A percentile compares a stretch with the other conserved stretches of the same genome.
Conservation (phyloP, 2,329 filamentous ascomycete species). For the Fusarium compactum region DNA sequence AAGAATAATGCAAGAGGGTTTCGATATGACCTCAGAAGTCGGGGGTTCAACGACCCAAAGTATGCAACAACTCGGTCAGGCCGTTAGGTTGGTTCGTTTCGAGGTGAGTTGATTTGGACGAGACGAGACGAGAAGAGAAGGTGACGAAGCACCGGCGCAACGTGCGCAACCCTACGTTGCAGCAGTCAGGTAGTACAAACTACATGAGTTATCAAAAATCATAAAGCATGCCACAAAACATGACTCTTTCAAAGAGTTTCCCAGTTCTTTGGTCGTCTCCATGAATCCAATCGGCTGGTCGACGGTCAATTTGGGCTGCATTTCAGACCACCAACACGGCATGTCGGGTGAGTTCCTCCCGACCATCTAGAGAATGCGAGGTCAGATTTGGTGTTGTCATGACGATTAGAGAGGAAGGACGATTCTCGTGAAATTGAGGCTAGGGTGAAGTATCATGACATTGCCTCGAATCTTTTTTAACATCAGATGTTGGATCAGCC, state of each 20-base stretch:
- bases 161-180: constrained; percentile 12
- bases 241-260: constrained; percentile 5
- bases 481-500: constrained; percentile 44
- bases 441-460: constrained; percentile 46
- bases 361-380: neutral
- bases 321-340: constrained; percentile 35
- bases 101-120: neutral
- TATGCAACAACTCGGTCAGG: constrained; percentile 27
- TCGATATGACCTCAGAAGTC: constrained; percentile 11
- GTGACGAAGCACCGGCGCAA: constrained; percentile 4
- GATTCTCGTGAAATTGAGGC: constrained; percentile 32
- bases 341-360: constrained; percentile 27
- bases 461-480: constrained; percentile 29
- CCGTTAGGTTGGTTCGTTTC: neutral
- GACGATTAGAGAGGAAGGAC: constrained; percentile 26
- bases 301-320: constrained; percentile 32
- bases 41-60: constrained; percentile 33
- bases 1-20: neutral
- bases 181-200: constrained; percentile 1
- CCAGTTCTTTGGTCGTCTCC: constrained; percentile 13
- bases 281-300: constrained; percentile 38
- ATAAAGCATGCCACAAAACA: constrained; percentile 32
- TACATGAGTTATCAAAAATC: constrained; percentile 30
- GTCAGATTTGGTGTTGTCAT: constrained; percentile 21
- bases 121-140: constrained; percentile 1